These are phyloP conservation scores for Phylloporus sp. DNA, from an alignment of 768 basidiomycete genomes.

Conservation along the genomic window DNA sequence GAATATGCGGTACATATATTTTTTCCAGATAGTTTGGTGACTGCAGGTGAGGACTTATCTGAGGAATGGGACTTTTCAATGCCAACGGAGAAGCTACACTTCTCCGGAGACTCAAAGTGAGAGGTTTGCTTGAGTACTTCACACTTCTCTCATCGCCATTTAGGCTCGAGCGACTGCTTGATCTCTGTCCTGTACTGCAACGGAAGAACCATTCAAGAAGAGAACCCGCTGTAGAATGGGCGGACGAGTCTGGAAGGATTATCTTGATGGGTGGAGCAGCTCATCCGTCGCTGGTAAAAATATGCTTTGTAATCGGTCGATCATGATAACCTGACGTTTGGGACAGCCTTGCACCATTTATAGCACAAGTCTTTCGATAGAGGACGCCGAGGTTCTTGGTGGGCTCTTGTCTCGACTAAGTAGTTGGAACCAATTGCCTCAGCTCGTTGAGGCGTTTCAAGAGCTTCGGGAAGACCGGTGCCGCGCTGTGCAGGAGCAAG, in stretches of 20 bases:
- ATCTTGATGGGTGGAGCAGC: conserved; percentile 54
- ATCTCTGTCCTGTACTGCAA: conserved; percentile 31
- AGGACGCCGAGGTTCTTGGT: conserved; percentile 28
- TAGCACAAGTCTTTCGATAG: conserved; percentile 26
- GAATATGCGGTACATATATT: conserved; percentile 34
- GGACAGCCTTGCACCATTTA: conserved; percentile 43
- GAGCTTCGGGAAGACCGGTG: conserved; percentile 48
- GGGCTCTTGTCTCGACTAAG: conserved; percentile 38
- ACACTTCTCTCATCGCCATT: not conserved
- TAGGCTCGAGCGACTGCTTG: conserved; percentile 35
- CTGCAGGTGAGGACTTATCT: conserved; percentile 22
- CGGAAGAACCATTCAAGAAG: conserved; percentile 31
- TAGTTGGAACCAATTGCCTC: conserved; percentile 39
- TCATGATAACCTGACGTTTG: not conserved
- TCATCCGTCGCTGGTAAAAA: conserved; percentile 47
- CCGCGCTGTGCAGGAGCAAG: conserved; percentile 36
- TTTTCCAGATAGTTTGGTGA: conserved; percentile 32
- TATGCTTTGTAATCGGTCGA: not conserved
- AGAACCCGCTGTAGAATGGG: conserved; percentile 37
- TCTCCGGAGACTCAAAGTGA: conserved; percentile 35
- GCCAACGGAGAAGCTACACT: conserved; percentile 31
- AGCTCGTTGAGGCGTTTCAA: conserved; percentile 49
- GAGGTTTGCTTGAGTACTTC: conserved; percentile 1
- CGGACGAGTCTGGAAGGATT: conserved; percentile 43
- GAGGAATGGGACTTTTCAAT: conserved; percentile 31